Percentiles rank a stretch among this genome's conserved stretches.
phyloP scores from a whole-genome alignment of 2,329 filamentous ascomycete genomes.

The Beauveria sp. region DNA sequence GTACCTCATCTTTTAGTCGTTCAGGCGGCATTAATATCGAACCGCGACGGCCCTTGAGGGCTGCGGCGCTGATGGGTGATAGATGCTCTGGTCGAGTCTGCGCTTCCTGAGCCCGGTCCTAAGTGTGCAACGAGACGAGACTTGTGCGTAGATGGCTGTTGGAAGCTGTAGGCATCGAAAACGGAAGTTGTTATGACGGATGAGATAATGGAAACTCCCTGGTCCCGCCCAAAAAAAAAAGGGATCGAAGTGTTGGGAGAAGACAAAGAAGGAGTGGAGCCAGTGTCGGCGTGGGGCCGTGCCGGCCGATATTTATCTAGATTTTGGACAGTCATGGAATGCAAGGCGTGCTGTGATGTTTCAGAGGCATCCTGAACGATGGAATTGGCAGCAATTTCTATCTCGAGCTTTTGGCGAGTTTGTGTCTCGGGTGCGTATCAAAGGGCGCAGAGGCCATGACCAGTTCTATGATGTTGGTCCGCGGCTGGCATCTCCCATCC shows the following conservation, averaged over 20 bases:
- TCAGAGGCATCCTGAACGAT: background rate
- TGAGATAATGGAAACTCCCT: background rate
- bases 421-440: no score
- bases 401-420: background rate
- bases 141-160: background rate
- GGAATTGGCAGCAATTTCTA: background rate
- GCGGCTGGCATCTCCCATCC: no score
- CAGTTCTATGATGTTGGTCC: no score
- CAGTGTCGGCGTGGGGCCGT: background rate
- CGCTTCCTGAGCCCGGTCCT: no score
- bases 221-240: background rate
- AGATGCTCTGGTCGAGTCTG: background rate
- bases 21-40: constrained; percentile 34
- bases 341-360: background rate
- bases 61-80: background rate
- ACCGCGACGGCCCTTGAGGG: background rate
- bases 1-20: constrained; percentile 53
- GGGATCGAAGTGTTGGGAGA: background rate
- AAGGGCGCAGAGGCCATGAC: no score
- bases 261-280: background rate
- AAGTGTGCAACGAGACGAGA: background rate
- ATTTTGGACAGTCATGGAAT: background rate
- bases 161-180: background rate
- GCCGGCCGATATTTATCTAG: background rate
- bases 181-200: background rate